phyloP scores from a whole-genome alignment of 345 rosid genomes.

The Camelina sativa region DNA sequence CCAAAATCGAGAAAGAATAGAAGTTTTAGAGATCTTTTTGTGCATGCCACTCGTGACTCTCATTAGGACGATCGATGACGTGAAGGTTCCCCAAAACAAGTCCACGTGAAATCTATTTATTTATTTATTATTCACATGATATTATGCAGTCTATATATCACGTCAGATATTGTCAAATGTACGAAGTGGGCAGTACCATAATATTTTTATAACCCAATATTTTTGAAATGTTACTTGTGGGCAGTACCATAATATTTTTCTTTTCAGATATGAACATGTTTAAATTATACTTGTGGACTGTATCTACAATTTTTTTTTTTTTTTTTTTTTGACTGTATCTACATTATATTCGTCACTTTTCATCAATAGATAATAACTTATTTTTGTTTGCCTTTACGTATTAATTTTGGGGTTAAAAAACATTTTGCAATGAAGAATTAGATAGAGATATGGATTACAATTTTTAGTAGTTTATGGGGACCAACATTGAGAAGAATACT shows the following conservation, averaged over 20 bases:
- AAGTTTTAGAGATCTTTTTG: constrained; percentile 31
- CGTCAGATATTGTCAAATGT: constrained; percentile 20
- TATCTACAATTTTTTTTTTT: too few relatives aligned
- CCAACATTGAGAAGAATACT: neutral
- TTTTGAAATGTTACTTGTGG: neutral
- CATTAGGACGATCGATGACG: constrained; percentile 39
- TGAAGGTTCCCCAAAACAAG: constrained; percentile 34
- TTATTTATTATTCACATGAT: neutral
- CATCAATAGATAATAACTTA: neutral
- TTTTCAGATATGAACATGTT: neutral
- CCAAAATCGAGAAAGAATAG: constrained; percentile 16
- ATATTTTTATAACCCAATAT: neutral
- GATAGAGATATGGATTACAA: neutral
- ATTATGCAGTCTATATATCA: neutral
- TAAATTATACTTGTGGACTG: neutral
- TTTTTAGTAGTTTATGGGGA: constrained; percentile 1
- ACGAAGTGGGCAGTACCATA: neutral
- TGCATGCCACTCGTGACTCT: constrained; percentile 43
- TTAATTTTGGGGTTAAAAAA: neutral
- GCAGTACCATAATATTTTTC: neutral
- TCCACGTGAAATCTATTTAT: constrained; percentile 41
- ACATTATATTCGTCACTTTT: neutral
- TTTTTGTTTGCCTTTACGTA: neutral
- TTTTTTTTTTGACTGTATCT: neutral
- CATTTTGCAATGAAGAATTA: neutral